Evolutionary conservation across 2,329 filamentous ascomycete genomes (phyloP).

Genomic region (Aspergillus sp.): DNA sequence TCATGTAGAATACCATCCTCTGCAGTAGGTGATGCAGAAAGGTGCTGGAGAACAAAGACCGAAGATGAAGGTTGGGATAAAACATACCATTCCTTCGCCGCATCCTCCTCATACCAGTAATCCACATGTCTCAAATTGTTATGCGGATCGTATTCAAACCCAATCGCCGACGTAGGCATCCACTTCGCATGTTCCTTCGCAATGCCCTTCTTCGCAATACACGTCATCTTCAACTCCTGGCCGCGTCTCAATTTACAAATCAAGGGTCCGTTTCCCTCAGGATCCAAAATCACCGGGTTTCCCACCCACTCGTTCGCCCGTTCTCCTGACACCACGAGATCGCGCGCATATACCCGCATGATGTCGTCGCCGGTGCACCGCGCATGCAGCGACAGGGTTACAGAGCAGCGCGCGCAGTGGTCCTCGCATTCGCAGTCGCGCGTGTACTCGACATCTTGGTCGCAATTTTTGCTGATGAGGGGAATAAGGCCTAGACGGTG

Average conservation of each 20-base stretch:
- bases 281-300: slow-evolving; percentile 78
- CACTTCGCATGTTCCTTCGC: slow-evolving; percentile 99
- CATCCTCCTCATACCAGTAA: slow-evolving; percentile 90
- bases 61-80: slow-evolving; percentile 24
- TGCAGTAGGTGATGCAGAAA: too few relatives aligned
- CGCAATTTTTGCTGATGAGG: slow-evolving; percentile 79
- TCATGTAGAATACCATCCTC: too few relatives aligned
- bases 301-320: slow-evolving; percentile 75
- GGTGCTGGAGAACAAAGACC: background rate
- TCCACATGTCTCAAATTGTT: slow-evolving; percentile 93
- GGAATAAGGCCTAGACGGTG: slow-evolving; percentile 91
- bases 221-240: slow-evolving; percentile 86
- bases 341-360: slow-evolving; percentile 91
- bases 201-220: slow-evolving; percentile 96
- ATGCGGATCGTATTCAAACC: slow-evolving; percentile 97
- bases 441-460: slow-evolving; percentile 76
- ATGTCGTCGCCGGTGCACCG: slow-evolving; percentile 82
- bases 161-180: slow-evolving; percentile 87
- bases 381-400: slow-evolving; percentile 80
- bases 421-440: slow-evolving; percentile 97
- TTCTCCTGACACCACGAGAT: slow-evolving; percentile 72
- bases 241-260: slow-evolving; percentile 88
- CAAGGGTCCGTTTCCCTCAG: slow-evolving; percentile 76
- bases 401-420: slow-evolving; percentile 88
- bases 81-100: slow-evolving; percentile 76